A percentile compares a stretch with the other conserved stretches of the same genome.
Conservation (phyloP, 2,329 filamentous ascomycete species). For the Alternaria solani region DNA sequence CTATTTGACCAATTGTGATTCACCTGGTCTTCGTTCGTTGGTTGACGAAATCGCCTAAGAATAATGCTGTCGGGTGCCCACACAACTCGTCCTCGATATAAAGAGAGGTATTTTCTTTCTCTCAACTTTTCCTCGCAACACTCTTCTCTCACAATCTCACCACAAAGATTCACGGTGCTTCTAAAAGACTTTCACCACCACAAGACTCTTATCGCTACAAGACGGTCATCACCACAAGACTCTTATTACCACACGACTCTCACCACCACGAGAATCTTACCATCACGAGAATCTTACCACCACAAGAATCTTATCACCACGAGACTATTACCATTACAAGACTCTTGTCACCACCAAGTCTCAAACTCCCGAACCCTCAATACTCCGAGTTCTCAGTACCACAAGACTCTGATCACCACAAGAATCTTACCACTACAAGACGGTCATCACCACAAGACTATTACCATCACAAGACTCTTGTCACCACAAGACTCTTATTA, state of each 20-base stretch:
- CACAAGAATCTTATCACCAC: too few relatives aligned
- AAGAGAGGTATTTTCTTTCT: neutral
- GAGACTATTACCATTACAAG: neutral
- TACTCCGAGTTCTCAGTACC: too few relatives aligned
- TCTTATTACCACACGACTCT: too few relatives aligned
- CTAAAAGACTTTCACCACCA: neutral
- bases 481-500: neutral
- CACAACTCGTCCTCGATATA: neutral
- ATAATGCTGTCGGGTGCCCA: neutral
- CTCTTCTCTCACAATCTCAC: neutral
- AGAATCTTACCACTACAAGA: too few relatives aligned
- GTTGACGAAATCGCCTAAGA: neutral
- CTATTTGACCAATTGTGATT: neutral
- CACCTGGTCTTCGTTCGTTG: neutral
- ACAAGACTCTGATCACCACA: too few relatives aligned
- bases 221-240: too few relatives aligned
- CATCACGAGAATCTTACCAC: neutral
- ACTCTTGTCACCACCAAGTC: neutral
- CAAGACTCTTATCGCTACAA: neutral
- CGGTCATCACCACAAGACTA: neutral
- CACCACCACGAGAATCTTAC: too few relatives aligned
- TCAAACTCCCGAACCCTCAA: neutral
- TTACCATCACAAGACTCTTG: too few relatives aligned
- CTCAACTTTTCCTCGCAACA: neutral
- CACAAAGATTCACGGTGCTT: neutral